Percentiles rank a stretch among this genome's conserved stretches.
Conservation (phyloP, 2,329 filamentous ascomycete species). For the Aplosporella prunicola region DNA sequence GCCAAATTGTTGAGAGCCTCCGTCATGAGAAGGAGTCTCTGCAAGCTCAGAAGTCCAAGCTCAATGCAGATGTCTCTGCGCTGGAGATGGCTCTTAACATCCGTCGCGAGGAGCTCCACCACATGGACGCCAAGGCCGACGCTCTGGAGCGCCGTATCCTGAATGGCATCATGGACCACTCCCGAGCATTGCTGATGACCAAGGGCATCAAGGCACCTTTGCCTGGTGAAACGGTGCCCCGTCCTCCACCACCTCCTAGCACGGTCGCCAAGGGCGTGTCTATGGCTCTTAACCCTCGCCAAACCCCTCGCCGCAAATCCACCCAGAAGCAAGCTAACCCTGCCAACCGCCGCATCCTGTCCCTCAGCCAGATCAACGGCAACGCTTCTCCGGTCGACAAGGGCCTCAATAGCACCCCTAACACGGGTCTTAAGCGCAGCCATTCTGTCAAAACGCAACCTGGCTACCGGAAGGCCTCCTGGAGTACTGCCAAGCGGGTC, state of each 20-base stretch:
- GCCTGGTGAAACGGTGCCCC: not conserved
- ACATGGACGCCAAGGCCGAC: constrained; percentile 86
- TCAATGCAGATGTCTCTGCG: constrained; percentile 79
- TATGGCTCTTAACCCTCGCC: constrained; percentile 43
- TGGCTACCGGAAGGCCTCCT: constrained; percentile 25
- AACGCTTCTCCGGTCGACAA: constrained; percentile 46
- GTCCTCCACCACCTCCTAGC: constrained; percentile 20
- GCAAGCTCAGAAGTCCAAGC: constrained; percentile 63
- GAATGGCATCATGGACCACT: constrained; percentile 94
- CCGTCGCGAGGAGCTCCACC: constrained; percentile 78
- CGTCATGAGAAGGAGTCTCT: constrained; percentile 66
- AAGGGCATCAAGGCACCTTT: constrained; percentile 26
- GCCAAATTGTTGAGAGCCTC: constrained; percentile 48
- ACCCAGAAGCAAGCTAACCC: constrained; percentile 23
- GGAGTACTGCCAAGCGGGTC: constrained; percentile 24
- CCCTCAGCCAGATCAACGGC: constrained; percentile 78
- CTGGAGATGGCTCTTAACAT: constrained; percentile 84
- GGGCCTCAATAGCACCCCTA: constrained; percentile 19
- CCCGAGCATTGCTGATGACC: constrained; percentile 72
- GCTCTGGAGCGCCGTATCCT: constrained; percentile 83
- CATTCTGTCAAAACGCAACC: constrained; percentile 32
- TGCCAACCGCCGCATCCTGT: constrained; percentile 65
- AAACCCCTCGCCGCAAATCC: constrained; percentile 32
- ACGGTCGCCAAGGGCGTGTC: constrained; percentile 27
- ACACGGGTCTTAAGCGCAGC: constrained; percentile 44